Evolutionary conservation across 805 yeast species (phyloP).

Genomic region (Candida orba): DNA sequence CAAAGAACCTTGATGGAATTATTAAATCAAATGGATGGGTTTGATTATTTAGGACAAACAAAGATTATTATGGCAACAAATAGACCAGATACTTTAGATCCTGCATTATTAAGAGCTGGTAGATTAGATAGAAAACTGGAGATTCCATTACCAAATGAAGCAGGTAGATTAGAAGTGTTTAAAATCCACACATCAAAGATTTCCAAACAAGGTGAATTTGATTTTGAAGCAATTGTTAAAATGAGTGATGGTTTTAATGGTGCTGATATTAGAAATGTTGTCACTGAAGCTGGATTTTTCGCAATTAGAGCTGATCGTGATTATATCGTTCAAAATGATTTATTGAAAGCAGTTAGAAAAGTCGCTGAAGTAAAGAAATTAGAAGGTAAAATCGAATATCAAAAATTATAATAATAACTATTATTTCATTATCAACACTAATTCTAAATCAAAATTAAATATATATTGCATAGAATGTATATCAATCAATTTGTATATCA

Average conservation of each 20-base stretch:
- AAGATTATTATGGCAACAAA: slow-evolving; percentile 99
- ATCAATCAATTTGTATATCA: neutral
- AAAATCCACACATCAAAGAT: slow-evolving; percentile 87
- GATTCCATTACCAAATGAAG: slow-evolving; percentile 92
- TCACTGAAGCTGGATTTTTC: slow-evolving; percentile 98
- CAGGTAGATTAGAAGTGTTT: slow-evolving; percentile 87
- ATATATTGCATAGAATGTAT: neutral
- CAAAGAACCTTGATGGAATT: slow-evolving; percentile 97
- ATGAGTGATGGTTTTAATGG: slow-evolving; percentile 99
- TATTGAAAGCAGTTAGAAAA: slow-evolving; percentile 97
- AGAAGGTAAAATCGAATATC: slow-evolving; percentile 93
- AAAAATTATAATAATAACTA: slow-evolving; percentile 78
- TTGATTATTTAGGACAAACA: slow-evolving; percentile 92
- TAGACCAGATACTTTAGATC: slow-evolving; percentile 96
- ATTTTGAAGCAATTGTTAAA: slow-evolving; percentile 93
- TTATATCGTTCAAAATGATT: slow-evolving; percentile 84
- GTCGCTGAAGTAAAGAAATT: slow-evolving; percentile 94
- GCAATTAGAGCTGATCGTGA: slow-evolving; percentile 98
- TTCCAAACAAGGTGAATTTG: slow-evolving; percentile 89
- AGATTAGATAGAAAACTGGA: slow-evolving; percentile 95
- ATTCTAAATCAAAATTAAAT: neutral
- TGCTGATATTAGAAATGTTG: slow-evolving; percentile 93
- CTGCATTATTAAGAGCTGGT: slow-evolving; percentile 95
- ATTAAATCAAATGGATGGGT: slow-evolving; percentile 97
- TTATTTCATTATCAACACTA: neutral